Evolutionary conservation across 148 eudicot species (phyloP), one percentile per base, ranked within the genome.

Genomic region (Silene conica): DNA sequence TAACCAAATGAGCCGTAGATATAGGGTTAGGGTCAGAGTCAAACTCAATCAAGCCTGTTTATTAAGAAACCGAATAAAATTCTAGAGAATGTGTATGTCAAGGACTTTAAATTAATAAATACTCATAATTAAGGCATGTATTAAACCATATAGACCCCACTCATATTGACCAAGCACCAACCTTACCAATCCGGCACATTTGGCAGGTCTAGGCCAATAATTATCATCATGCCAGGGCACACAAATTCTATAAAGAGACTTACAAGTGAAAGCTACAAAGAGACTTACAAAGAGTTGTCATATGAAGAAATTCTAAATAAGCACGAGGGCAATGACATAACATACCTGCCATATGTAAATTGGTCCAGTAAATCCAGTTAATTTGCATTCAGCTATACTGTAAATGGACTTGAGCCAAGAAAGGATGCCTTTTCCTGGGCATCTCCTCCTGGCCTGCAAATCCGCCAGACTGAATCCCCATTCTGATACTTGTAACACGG

Each of bases 281-380:
- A 50, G 55, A 50, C 16, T 12, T 50, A 50, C 55, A 50, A 38
- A 38, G 43, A 38, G 43, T 38, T 38, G 43, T 38, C 0, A 9
- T 50, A 15, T 13, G 55, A 50, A 13, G 55, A 13, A 48, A 50
- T 11, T 50, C 12, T 22, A 65, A 43, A 22, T 11, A 9, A 74
- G 16, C 45, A 45, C 54, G 2, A 61, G 55, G 63, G 21, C 12
- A 3, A 28, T 12, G 22, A 31, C 55, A 50, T 12, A 0, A 60
- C 70, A 73, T 65, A 94, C 98, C 98, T 92, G 98, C 98, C 98
- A 94, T 70, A 91, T 78, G 87, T 91, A 93, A 71, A 94, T 76
- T 20, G 93, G 93, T 18, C 93, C 93, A 0, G 85, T 80, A 81
- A 84, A 94, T 63, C 97, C 98, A 15, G 87, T 86, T 76, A 88